Percentiles rank a stretch among this genome's conserved stretches.
Conservation (phyloP, 306 rosid species). For the Prunus salicina region DNA sequence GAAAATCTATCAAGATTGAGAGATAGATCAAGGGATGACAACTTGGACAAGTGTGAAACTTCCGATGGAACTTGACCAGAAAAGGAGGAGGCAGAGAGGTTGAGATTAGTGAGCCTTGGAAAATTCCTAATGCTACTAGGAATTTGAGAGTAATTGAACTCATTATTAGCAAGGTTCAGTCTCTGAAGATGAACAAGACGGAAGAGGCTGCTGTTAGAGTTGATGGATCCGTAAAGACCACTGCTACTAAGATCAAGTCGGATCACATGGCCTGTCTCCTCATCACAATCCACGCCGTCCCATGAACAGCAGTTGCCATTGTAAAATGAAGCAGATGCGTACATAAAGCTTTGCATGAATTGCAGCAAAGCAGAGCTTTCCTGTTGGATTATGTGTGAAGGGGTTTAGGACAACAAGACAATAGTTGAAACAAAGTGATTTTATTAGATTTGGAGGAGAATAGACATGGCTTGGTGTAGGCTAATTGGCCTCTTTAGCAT, state of each 20-base stretch:
- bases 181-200: not conserved
- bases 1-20: not conserved
- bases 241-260: conserved; percentile 16
- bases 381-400: too few relatives aligned
- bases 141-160: conserved; percentile 5
- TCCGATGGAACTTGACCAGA: not conserved
- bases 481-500: too few relatives aligned
- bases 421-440: too few relatives aligned
- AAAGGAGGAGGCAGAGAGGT: not conserved
- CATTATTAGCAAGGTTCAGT: not conserved
- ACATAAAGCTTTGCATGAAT: too few relatives aligned
- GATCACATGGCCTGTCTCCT: conserved; percentile 2
- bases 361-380: too few relatives aligned
- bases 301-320: conserved; percentile 15
- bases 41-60: conserved; percentile 8
- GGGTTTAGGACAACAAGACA: too few relatives aligned
- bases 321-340: too few relatives aligned
- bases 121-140: not conserved
- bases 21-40: not conserved
- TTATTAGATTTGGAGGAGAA: too few relatives aligned
- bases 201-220: not conserved
- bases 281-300: conserved; percentile 11
- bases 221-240: not conserved
- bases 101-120: not conserved
- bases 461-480: too few relatives aligned